Evolutionary conservation across 495 filamentous ascomycete genomes (phyloP), one percentile per base, ranked within the genome.

Genomic region (Penicillium crystallinum): DNA sequence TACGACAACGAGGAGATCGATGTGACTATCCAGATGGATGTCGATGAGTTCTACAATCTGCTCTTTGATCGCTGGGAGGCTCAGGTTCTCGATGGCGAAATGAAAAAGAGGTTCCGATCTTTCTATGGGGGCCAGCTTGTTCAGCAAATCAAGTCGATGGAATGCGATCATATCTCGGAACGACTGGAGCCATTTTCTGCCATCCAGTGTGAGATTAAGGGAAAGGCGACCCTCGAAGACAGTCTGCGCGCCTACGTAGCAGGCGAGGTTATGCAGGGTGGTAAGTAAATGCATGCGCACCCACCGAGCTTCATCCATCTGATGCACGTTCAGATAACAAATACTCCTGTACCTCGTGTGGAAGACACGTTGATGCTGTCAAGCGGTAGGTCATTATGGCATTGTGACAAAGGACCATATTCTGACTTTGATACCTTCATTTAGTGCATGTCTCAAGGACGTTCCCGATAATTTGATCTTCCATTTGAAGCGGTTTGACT

Each of bases 161-260:
- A 97, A 63, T 99, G 93, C 58, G 66, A 84, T 21, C 93, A 99
- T 68, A 89, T 99, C 14, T 97, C 93, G 0, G 91, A 97, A 61
- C 78, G 86, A 22, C 71, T 88, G 7, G 95, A 97, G 63, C 85
- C 88, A 3, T 99, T 97, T 66, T 95, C 89, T 7, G 93, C 93
- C 10, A 93, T 99, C 49, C 90, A 96, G 55, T 95, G 92, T 67
- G 95, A 96, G 56, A 96, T 99, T 56, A 93, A 96, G 63, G 93
- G 93, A 38, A 99, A 97, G 67, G 78, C 74, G 6, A 84, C 71
- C 29, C 79, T 99, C 1, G 77, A 88, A 53, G 91, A 97, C 50
- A 97, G 93, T 63, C 72, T 99, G 11, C 83, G 89, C 59, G 90
- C 92, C 6, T 97, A 96, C 65, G 91, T 97, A 11, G 88, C 92